phyloP scores from a whole-genome alignment of 179 eudicot genomes.

The Patellifolia procumbens region DNA sequence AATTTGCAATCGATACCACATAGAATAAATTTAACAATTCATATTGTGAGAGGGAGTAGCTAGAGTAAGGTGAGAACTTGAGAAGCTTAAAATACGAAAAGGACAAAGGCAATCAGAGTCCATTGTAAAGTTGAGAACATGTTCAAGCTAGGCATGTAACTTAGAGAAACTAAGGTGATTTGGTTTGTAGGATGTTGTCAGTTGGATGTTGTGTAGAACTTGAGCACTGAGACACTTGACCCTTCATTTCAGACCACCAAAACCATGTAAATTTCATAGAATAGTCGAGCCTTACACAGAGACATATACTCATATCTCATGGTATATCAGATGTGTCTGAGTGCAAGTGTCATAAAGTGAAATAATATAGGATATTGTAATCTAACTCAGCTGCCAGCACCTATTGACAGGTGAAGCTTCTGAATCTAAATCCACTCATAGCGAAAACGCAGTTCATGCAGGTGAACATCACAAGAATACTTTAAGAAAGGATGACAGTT shows the following conservation, averaged over 20 bases:
- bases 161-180: neutral
- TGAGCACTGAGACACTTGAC: neutral
- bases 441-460: too few species aligned
- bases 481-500: too few species aligned
- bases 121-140: neutral
- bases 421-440: too few species aligned
- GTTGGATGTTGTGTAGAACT: neutral
- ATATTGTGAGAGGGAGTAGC: neutral
- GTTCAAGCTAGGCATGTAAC: neutral
- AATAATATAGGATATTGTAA: too few species aligned
- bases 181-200: neutral
- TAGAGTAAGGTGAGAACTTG: neutral
- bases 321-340: too few species aligned
- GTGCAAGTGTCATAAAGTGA: too few species aligned
- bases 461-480: too few species aligned
- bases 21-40: neutral
- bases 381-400: too few species aligned
- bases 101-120: neutral
- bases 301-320: too few species aligned
- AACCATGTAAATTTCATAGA: neutral
- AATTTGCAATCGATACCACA: neutral
- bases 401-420: too few species aligned
- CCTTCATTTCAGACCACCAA: neutral
- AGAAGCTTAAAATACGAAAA: neutral
- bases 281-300: neutral